Evolutionary conservation across 176 grass and related monocot genomes (phyloP), one percentile per base, ranked within the genome.

Genomic region (Oropetium thomaeum): DNA sequence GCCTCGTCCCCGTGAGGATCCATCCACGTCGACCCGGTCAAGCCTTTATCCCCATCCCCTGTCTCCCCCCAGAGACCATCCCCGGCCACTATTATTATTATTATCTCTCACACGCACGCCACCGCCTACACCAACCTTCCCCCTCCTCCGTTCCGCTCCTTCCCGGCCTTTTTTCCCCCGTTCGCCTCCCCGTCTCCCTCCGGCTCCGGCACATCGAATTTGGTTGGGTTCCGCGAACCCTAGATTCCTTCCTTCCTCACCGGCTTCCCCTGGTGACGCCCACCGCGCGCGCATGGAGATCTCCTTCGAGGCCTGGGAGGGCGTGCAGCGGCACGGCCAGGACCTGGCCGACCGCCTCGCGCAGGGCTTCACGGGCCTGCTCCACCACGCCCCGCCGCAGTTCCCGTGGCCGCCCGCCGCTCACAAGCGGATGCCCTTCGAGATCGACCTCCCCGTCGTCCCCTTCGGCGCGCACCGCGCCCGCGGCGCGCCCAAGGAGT

Each of bases 271-370:
- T 29, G 11, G 26, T 58, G 77, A 19, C 41, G 10, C 11, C 32
- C 41, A 5, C 11, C 32, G 13, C 74, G n/a, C 23, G 9, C 58
- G 20, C 58, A 90, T 92, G 84, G 96, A 98, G 96, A 89, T 89
- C 79, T 91, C 96, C 23, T 86, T 98, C 84, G 96, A 90, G 82
- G 82, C 91, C 3, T 98, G 96, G 96, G 96, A 98, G 91, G 96
- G 92, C 54, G 83, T 98, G 75, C 96, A 98, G 89, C 96, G 91
- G 31, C 96, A 98, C 23, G 96, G 96, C 57, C 96, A 92, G 66
- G 96, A 98, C 81, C 71, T 98, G 12, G 86, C 92, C 9, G 96
- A 95, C 88, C 91, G 91, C 79, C 89, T 98, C 38, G 75, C 91
- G 59, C 96, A 99, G 76, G 96, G 96, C 32, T 82, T 99, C 75